Base-by-base conservation (phyloP, 768 basidiomycete genomes). In the Paxillus involutus region DNA sequence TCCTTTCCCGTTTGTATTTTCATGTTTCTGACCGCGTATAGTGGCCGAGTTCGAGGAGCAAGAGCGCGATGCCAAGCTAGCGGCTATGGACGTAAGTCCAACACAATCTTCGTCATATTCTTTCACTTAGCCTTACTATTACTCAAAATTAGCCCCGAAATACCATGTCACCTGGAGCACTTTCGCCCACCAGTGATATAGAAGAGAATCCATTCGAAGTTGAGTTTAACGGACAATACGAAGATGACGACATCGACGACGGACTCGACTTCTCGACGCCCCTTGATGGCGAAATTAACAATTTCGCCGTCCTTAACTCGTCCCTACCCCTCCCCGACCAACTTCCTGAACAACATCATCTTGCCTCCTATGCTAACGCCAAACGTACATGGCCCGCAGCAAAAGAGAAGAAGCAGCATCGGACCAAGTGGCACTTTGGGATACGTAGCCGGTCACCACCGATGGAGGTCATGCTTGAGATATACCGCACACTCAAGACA, bases 391-490 rank as follows among this genome's bases (percentile, higher is more conserved):
- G 41, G 77, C 78, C 37, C 68, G 50, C 16, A 68, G 59, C 72
- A 71, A 84, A 84, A 64, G 77, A 79, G 21, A 21, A 85, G 75
- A 89, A 86, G 67, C 81, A 84, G 51, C 84, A 88, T 56, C 84
- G 88, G 56, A 89, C 89, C 14, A 88, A 93, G 59, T 98, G 97
- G 97, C 97, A 99, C 69, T 99, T 98, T 65, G 97, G 97, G 8
- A 98, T 99, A 39, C 82, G 97, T 32, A 94, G 91, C 61, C 80
- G 95, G 55, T 89, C 86, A 53, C 92, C 94, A 32, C 97, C 95
- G 19, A 96, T 98, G 91, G 97, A 99, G 71, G 96, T 99, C 21
- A 98, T 99, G 95, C 75, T 97, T 24, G 96, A 98, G 79, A 97
- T 99, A 48, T 98, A 99, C 73, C 78, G 91, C 57, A 97, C 95